Percentiles rank a stretch among this genome's conserved stretches.
Evolutionary conservation across 2,329 filamentous ascomycete genomes (phyloP).

Genomic region (Colletotrichum paranaense): DNA sequence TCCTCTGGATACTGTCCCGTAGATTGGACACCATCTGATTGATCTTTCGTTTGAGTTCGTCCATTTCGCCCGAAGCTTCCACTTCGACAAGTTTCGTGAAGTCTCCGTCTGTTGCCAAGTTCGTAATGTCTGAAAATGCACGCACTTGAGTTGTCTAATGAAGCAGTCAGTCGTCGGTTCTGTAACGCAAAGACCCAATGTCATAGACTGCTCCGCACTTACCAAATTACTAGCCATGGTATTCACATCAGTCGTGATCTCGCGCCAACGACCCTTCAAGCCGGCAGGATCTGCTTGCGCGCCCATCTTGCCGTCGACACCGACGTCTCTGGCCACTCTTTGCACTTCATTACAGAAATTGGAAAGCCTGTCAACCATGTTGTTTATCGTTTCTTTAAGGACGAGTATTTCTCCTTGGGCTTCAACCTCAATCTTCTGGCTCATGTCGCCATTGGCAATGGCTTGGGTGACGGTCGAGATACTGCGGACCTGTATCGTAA

Average conservation of each 20-base stretch:
- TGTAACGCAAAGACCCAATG: neutral
- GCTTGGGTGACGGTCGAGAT: slow-evolving; percentile 95
- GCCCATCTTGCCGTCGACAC: slow-evolving; percentile 98
- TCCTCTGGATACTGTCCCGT: slow-evolving; percentile 94
- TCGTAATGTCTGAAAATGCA: slow-evolving; percentile 98
- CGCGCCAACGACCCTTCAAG: slow-evolving; percentile 95
- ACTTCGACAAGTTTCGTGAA: slow-evolving; percentile 98
- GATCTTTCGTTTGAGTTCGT: slow-evolving; percentile 98
- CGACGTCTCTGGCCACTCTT: slow-evolving; percentile 94
- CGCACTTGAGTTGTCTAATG: slow-evolving; percentile 92
- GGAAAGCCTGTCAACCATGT: slow-evolving; percentile 96
- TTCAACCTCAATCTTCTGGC: slow-evolving; percentile 93
- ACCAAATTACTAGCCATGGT: slow-evolving; percentile 82
- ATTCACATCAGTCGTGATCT: slow-evolving; percentile 97
- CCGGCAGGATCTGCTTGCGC: slow-evolving; percentile 95
- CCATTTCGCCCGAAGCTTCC: slow-evolving; percentile 98
- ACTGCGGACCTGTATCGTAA: slow-evolving; percentile 83
- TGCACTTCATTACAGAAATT: slow-evolving; percentile 98
- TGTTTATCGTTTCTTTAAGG: slow-evolving; percentile 96
- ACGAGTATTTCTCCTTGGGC: slow-evolving; percentile 95
- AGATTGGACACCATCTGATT: slow-evolving; percentile 99
- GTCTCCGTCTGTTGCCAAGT: slow-evolving; percentile 94
- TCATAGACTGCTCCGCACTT: slow-evolving; percentile 40
- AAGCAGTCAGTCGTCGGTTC: slow-evolving; percentile 46
- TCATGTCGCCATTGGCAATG: slow-evolving; percentile 95